Evolutionary conservation across 805 yeast species (phyloP), one percentile per base, ranked within the genome.

Genomic region (Candida nonsorbophila): DNA sequence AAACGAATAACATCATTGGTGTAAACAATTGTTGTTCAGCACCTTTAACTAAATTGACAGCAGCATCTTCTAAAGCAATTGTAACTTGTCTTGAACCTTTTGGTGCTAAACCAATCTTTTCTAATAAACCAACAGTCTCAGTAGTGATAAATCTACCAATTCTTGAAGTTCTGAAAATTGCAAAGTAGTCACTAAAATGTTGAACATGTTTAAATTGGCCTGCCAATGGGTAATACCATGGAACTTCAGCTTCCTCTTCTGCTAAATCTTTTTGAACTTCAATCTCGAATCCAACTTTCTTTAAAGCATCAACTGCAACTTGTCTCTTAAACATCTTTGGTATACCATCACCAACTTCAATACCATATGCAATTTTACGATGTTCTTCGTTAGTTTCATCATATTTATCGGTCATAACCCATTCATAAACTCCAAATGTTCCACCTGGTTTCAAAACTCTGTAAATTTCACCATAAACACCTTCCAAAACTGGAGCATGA

Each of bases 361-460:
- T 92, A 57, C 96, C 97, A 62, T 90, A 90, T 18, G 95, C 92
- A 42, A 92, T 84, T 55, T 81, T 82, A 63, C 96, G 84, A 67
- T 92, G 98, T 59, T 78, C 88, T 46, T 77, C 75, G 61, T 85
- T 86, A 35, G 61, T 62, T 63, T 84, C 94, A 55, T 92, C 97
- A 57, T 86, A 92, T 28, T 66, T 71, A 49, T 87, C 95, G 38
- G 97, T 92, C 95, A 92, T 84, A 41, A 92, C 97, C 98, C 98
- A 92, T 66, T 92, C 98, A 67, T 92, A 92, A 30, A 92, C 97
- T 56, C 97, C 98, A 44, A 92, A 92, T 27, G 71, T 77, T 59
- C 98, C 98, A 53, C 97, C 97, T 47, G 98, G 97, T 66, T 92
- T 92, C 60, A 90, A 74, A 11, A 86, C 96, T 55, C 85, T 85